phyloP scores from a whole-genome alignment of 176 grass and related monocot species.

The Saccharum spontaneum region DNA sequence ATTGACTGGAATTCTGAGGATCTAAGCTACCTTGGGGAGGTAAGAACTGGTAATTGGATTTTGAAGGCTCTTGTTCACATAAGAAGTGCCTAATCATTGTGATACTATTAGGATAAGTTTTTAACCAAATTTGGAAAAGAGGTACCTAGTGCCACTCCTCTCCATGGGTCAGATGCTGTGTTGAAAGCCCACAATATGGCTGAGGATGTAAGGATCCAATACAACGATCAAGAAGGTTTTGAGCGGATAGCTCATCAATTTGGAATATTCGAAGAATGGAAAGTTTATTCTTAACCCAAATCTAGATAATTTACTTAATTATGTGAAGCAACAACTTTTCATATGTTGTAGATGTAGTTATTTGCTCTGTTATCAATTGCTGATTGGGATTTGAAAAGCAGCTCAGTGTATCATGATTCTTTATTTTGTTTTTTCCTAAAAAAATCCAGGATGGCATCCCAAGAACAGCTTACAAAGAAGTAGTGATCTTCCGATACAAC shows the following conservation, averaged over 20 bases:
- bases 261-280: conserved; percentile 99
- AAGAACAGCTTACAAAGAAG: conserved; percentile 92
- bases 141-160: conserved; percentile 63
- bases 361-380: conserved; percentile 10
- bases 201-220: conserved; percentile 79
- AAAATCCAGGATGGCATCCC: conserved; percentile 73
- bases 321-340: background rate
- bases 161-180: conserved; percentile 62
- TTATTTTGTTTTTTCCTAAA: background rate
- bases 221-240: conserved; percentile 69
- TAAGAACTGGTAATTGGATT: conserved; percentile 40
- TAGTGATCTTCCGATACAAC: conserved; percentile 75
- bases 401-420: background rate
- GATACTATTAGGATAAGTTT: conserved; percentile 63
- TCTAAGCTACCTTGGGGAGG: conserved; percentile 79
- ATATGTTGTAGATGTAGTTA: background rate
- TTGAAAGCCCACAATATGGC: conserved; percentile 64
- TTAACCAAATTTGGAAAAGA: conserved; percentile 60
- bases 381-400: background rate
- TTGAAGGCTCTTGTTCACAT: conserved; percentile 1
- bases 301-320: background rate
- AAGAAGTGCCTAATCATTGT: background rate
- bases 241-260: conserved; percentile 84
- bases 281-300: conserved; percentile 49
- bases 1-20: conserved; percentile 88